Evolutionary conservation across 371 early-diverging fungal species (phyloP), one percentile per base, ranked within the genome.

Genomic region (Mucor indicus): DNA sequence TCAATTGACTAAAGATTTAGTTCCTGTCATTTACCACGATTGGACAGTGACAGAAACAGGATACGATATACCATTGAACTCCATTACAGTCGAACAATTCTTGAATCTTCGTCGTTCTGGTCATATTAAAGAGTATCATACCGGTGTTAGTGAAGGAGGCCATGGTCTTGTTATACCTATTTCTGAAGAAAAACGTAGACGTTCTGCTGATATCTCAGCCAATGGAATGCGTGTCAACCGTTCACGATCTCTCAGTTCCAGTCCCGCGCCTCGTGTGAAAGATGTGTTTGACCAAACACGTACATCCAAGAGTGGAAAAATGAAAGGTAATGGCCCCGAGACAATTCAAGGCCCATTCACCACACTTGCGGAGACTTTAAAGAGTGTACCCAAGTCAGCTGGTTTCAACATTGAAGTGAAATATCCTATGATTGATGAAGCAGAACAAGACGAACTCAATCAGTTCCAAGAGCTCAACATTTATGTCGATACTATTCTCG

Each of bases 401-500:
- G 98, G 95, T 7, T 93, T 96, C 56, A 96, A 98, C 54, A 88
- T 99, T 46, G 99, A 99, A 67, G 83, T 98, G 56, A 99, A 99
- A 67, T 98, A 98, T 57, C 97, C 98, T 0, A 85, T 89, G 81
- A 67, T 84, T 15, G 87, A 92, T 49, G 96, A 97, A 58, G 89
- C 90, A 11, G 90, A 91, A 64, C 75, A 72, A 20, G 85, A 84
- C 31, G 77, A 82, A 22, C 52, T 85, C 15, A 76, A 69, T 1
- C 53, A 58, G 29, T 78, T 67, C 33, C 84, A 82, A 43, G 98
- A 96, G 57, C 67, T 93, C 50, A 96, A 98, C 58, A 64, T 77
- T 22, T 98, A 87, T 59, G 86, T 92, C 6, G 96, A 98, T 57
- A 67, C 78, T 12, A 90, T 98, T 36, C 64, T 97, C 2, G 60